Conservation (phyloP, 2,329 filamentous ascomycete species). For the Endoconidiophora laricicola region DNA sequence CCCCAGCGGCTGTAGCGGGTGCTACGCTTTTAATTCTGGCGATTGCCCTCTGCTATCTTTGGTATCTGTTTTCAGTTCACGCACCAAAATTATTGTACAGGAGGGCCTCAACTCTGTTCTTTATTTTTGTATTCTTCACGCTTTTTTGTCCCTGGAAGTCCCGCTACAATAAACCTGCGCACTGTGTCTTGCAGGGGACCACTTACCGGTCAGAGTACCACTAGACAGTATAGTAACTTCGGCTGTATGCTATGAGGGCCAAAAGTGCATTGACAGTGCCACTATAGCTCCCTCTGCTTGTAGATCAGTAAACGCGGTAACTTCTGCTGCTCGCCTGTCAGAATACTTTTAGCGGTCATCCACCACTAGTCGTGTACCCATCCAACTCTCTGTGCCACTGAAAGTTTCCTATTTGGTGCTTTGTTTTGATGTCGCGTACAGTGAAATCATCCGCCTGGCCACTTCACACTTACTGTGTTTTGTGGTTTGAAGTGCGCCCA, state of each 20-base stretch:
- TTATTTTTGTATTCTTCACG: too few species aligned
- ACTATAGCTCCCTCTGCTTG: too few species aligned
- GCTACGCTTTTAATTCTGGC: background rate
- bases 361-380: conserved; percentile 1
- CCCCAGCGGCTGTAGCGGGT: background rate
- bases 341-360: conserved; percentile 4
- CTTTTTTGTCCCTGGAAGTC: too few species aligned
- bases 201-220: background rate
- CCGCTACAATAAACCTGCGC: background rate
- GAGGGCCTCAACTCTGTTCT: too few species aligned
- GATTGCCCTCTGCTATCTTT: background rate
- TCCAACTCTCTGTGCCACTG: conserved; percentile 1
- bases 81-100: too few species aligned
- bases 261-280: conserved; percentile 2
- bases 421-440: conserved; percentile 11
- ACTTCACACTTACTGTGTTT: conserved; percentile 7
- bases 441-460: conserved; percentile 4
- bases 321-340: background rate
- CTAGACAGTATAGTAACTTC: background rate
- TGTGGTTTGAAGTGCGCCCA: background rate
- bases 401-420: conserved; percentile 1
- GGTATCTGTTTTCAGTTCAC: too few species aligned
- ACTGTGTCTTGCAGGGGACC: background rate
- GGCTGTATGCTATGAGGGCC: background rate
- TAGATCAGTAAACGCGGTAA: background rate